Percentiles rank a stretch among this genome's conserved stretches.
Evolutionary conservation across 2,329 filamentous ascomycete species (phyloP).

Genomic region (Ceratocystis lukuohia): DNA sequence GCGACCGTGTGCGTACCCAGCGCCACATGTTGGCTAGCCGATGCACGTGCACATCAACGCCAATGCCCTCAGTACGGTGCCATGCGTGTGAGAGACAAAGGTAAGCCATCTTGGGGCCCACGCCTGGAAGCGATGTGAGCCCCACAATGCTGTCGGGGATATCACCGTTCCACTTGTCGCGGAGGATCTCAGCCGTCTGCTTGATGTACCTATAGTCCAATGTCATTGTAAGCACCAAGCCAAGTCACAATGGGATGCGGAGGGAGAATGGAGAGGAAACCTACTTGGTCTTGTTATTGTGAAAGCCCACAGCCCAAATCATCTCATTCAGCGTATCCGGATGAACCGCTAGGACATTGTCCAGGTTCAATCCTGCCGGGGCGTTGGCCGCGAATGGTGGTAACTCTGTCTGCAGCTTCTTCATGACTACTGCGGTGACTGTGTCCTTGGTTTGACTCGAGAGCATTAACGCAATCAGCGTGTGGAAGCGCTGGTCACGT

Average conservation of each 20-base stretch:
- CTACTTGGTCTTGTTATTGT: constrained; percentile 84
- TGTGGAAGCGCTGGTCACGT: constrained; percentile 63
- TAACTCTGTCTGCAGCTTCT: constrained; percentile 61
- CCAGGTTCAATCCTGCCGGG: constrained; percentile 49
- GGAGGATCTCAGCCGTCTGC: constrained; percentile 56
- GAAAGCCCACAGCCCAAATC: constrained; percentile 78
- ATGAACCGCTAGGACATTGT: constrained; percentile 62
- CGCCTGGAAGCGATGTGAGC: constrained; percentile 65
- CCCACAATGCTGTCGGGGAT: constrained; percentile 69
- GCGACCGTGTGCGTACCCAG: constrained; percentile 69
- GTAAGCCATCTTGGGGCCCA: constrained; percentile 91
- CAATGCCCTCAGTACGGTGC: constrained; percentile 58
- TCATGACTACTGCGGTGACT: constrained; percentile 73
- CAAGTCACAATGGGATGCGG: neutral
- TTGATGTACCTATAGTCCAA: constrained; percentile 45
- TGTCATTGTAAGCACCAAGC: neutral
- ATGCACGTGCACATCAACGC: constrained; percentile 90
- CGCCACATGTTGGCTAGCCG: constrained; percentile 90
- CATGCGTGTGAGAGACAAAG: constrained; percentile 66
- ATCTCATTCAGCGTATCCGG: constrained; percentile 54
- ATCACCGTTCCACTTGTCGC: constrained; percentile 56
- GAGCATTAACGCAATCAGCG: constrained; percentile 76
- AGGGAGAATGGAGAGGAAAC: constrained; percentile 19
- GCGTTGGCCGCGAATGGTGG: constrained; percentile 36
- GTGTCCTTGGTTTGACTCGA: constrained; percentile 90